Evolutionary conservation across 495 filamentous ascomycete species (phyloP).

Genomic region (Podospora pseudoanserina): DNA sequence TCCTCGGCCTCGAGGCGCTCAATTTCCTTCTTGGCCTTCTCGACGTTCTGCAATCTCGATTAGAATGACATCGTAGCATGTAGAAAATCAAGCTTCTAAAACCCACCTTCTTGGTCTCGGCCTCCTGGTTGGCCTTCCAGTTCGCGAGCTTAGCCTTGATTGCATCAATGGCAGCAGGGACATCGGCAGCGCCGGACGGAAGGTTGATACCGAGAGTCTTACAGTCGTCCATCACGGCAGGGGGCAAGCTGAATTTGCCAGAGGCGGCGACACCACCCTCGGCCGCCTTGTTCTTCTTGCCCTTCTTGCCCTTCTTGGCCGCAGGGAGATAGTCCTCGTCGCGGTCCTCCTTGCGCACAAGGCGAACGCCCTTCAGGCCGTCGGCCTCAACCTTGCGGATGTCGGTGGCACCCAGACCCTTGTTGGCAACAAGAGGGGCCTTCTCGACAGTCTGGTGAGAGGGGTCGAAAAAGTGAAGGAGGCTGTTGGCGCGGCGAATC

Average conservation of each 20-base stretch:
- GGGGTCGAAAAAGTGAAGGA: constrained; percentile 90
- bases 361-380: constrained; percentile 69
- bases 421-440: constrained; percentile 60
- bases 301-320: constrained; percentile 87
- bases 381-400: constrained; percentile 77
- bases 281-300: constrained; percentile 57
- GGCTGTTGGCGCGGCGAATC: constrained; percentile 77
- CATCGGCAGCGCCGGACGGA: constrained; percentile 78
- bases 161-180: constrained; percentile 75
- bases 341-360: constrained; percentile 76
- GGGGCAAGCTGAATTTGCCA: constrained; percentile 78
- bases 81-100: not conserved
- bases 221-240: constrained; percentile 88
- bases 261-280: constrained; percentile 27
- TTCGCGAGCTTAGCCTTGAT: constrained; percentile 84
- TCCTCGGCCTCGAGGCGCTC: constrained; percentile 58
- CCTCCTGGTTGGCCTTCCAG: constrained; percentile 88
- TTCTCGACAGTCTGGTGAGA: constrained; percentile 56
- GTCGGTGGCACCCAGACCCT: constrained; percentile 61
- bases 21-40: constrained; percentile 65
- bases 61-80: not conserved
- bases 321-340: constrained; percentile 87
- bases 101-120: constrained; percentile 87
- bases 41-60: constrained; percentile 58
- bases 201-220: constrained; percentile 76